Conservation (phyloP, 352 stramenopile species). For the Globisporangium ultimum region DNA sequence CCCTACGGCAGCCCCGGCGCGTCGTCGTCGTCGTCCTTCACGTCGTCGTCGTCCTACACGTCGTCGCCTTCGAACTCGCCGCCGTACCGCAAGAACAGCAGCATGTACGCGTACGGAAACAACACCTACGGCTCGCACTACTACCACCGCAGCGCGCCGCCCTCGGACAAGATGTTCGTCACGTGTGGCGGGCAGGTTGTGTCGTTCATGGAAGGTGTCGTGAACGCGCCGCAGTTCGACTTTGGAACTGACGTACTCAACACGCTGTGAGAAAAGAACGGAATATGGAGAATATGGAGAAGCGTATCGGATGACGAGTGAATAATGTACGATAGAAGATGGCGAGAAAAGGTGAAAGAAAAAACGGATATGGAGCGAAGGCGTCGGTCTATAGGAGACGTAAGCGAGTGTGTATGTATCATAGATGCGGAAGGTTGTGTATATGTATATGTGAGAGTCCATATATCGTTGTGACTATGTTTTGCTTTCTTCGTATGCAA, state of each 20-base stretch:
- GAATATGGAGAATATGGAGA: background rate
- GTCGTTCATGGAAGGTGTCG: constrained; percentile 80
- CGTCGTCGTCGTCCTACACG: constrained; percentile 1
- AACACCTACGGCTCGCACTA: constrained; percentile 15
- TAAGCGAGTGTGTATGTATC: too few relatives aligned
- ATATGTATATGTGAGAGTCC: too few relatives aligned
- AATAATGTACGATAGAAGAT: too few relatives aligned
- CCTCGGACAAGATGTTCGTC: constrained; percentile 70
- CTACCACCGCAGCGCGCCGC: constrained; percentile 13
- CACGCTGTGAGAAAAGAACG: constrained; percentile 8
- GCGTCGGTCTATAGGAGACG: too few relatives aligned
- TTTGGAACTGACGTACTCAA: constrained; percentile 34
- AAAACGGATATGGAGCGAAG: too few relatives aligned
- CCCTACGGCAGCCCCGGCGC: constrained; percentile 17
- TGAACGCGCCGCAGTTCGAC: constrained; percentile 67
- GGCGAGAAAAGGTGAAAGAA: too few relatives aligned
- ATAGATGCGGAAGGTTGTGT: too few relatives aligned
- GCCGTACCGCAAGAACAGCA: constrained; percentile 6
- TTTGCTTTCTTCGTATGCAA: too few relatives aligned
- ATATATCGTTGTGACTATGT: too few relatives aligned
- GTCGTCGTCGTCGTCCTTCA: constrained; percentile 17
- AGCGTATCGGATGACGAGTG: too few relatives aligned
- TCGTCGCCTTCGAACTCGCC: constrained; percentile 16
- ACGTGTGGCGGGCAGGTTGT: constrained; percentile 76
- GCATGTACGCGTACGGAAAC: constrained; percentile 21